Evolutionary conservation across 371 early-diverging fungal species (phyloP).

Genomic region (Rhizopus microsporus): DNA sequence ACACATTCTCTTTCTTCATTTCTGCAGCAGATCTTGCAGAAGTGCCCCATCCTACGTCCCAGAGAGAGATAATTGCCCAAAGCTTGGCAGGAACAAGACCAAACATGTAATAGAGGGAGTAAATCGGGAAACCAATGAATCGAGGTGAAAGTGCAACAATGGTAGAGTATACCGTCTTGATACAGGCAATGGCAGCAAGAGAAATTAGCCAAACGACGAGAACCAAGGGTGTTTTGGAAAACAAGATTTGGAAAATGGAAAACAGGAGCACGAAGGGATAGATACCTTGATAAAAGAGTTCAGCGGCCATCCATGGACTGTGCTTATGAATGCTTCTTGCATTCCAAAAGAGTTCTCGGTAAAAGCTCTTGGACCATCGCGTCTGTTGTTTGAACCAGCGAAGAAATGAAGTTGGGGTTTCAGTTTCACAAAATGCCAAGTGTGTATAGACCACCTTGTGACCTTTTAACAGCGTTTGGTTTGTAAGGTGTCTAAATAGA

Average conservation of each 20-base stretch:
- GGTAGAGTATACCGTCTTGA: slow-evolving; percentile 55
- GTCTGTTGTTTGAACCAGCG: slow-evolving; percentile 73
- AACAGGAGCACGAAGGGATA: slow-evolving; percentile 68
- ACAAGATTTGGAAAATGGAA: slow-evolving; percentile 50
- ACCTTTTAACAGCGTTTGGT: slow-evolving; percentile 55
- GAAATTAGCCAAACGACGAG: slow-evolving; percentile 55
- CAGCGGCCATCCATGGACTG: slow-evolving; percentile 69
- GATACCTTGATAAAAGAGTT: slow-evolving; percentile 61
- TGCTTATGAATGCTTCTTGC: slow-evolving; percentile 59
- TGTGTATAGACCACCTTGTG: slow-evolving; percentile 63
- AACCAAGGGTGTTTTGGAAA: slow-evolving; percentile 36
- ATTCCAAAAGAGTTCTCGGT: slow-evolving; percentile 63
- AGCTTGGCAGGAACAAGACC: slow-evolving; percentile 63
- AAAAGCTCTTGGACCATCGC: slow-evolving; percentile 72
- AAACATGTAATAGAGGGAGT: slow-evolving; percentile 55
- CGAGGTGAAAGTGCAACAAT: slow-evolving; percentile 37
- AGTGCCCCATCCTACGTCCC: slow-evolving; percentile 66
- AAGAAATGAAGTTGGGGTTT: slow-evolving; percentile 58
- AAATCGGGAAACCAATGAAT: slow-evolving; percentile 56
- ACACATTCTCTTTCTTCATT: slow-evolving; percentile 36
- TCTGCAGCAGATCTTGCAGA: slow-evolving; percentile 51
- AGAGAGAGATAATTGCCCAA: slow-evolving; percentile 58
- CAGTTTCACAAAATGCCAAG: slow-evolving; percentile 65
- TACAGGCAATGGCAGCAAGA: slow-evolving; percentile 39
- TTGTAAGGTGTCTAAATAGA: slow-evolving; percentile 55